Evolutionary conservation across 2,329 filamentous ascomycete species (phyloP), one percentile per base, ranked within the genome.

Genomic region (Thelonectria rubi): DNA sequence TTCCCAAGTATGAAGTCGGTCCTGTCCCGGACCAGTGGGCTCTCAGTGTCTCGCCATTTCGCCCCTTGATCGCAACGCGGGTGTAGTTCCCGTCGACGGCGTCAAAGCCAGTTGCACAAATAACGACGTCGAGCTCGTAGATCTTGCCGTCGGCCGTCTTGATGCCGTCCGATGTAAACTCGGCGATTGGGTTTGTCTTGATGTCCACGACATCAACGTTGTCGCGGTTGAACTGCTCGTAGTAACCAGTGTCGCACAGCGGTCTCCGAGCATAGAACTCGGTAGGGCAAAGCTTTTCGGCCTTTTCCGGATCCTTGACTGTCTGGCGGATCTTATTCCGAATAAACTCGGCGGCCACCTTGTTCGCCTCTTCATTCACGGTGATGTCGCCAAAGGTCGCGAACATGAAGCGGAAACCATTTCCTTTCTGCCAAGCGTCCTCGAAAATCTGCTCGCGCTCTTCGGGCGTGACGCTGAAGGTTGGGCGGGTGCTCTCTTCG

Each of bases 331-430:
- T 77, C 65, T 82, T 83, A 30, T 72, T 74, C 1, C 72, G 74
- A 79, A 83, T 85, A 69, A 84, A 86, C 2, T 81, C 73, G 62
- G 84, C 86, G 1, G 77, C 72, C 3, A 74, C 72, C 3, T 75
- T 71, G 63, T 85, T 86, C 3, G 79, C 78, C 50, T 79, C 75
- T 3, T 69, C 56, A 20, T 81, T 73, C 9, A 75, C 69, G 2
- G 83, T 54, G 17, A 78, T 74, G 37, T 87, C 84, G 12, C 77
- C 73, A 65, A 84, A 87, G 6, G 73, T 78, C 7, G 66, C 74
- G 2, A 81, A 71, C 77, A 80, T 81, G 65, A 80, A 79, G 4
- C 73, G 69, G 66, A 85, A 85, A 72, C 17, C 74, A 76, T 49
- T 80, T 73, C 3, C 80, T 76, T 60, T 86, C 76, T n/a, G n/a